Percentiles rank a stretch among this genome's conserved stretches.
Evolutionary conservation across 2,329 filamentous ascomycete genomes (phyloP).

Genomic region (Tolypocladium album): DNA sequence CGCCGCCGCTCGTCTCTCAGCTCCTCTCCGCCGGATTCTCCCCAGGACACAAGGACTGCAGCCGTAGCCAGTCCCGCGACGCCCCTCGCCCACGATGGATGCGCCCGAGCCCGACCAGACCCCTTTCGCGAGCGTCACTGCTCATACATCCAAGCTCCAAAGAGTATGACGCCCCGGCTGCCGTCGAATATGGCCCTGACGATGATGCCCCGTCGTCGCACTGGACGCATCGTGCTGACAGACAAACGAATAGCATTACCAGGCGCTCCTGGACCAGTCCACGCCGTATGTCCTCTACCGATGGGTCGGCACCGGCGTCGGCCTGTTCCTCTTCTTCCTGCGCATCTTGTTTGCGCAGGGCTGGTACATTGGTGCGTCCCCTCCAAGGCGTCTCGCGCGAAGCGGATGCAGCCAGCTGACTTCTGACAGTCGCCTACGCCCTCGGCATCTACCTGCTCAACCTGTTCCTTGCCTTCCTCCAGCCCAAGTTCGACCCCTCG

Average conservation of each 20-base stretch:
- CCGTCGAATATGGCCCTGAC: background rate
- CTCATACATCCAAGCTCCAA: conserved; percentile 68
- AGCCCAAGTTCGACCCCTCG: conserved; percentile 97
- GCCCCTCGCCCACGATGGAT: conserved; percentile 52
- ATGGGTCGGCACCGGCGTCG: conserved; percentile 73
- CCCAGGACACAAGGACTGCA: background rate
- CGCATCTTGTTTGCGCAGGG: conserved; percentile 88
- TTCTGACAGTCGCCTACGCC: conserved; percentile 72
- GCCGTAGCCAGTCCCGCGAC: background rate
- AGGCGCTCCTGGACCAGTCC: conserved; percentile 86
- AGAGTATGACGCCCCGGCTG: conserved; percentile 41
- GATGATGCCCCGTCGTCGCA: background rate
- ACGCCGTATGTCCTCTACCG: conserved; percentile 84
- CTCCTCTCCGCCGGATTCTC: background rate
- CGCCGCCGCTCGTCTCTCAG: background rate
- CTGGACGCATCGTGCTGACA: background rate
- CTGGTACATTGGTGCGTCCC: conserved; percentile 83
- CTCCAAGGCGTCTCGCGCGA: background rate
- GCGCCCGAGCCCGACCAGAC: conserved; percentile 78
- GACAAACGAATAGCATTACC: conserved; percentile 59
- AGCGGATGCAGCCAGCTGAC: background rate
- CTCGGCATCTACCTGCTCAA: conserved; percentile 98
- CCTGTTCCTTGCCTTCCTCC: conserved; percentile 95
- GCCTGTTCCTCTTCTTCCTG: conserved; percentile 73
- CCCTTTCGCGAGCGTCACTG: conserved; percentile 80